Conservation (phyloP, 164 flowering plant genomes). For the Hamamelis virginiana region DNA sequence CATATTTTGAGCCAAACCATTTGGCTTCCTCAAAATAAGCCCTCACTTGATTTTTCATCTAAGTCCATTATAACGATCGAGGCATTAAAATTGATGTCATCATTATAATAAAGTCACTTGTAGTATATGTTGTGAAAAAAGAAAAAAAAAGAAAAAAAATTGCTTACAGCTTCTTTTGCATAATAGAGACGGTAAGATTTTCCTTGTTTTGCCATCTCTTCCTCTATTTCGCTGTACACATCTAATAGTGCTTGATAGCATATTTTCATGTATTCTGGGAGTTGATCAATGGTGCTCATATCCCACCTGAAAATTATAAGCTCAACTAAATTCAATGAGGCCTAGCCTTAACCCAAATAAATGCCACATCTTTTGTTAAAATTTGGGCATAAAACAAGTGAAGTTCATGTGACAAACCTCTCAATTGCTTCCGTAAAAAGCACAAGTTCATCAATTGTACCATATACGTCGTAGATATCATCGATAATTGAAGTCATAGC, state of each 20-base stretch:
- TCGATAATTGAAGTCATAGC: no score
- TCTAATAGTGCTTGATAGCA: slow-evolving; percentile 22
- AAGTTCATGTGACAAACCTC: slow-evolving; percentile 12
- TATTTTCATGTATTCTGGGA: slow-evolving; percentile 27
- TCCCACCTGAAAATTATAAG: slow-evolving; percentile 26
- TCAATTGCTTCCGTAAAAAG: slow-evolving; percentile 27
- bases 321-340: not conserved
- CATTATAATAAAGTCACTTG: no score
- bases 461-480: slow-evolving; percentile 19
- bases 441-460: slow-evolving; percentile 23
- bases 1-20: slow-evolving; percentile 23
- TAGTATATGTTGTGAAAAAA: no score
- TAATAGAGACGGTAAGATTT: slow-evolving; percentile 12
- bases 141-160: no score
- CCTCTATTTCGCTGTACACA: slow-evolving; percentile 23
- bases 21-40: slow-evolving; percentile 29
- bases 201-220: slow-evolving; percentile 16
- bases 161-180: slow-evolving; percentile 22
- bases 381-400: not conserved
- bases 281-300: slow-evolving; percentile 3
- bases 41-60: slow-evolving; percentile 23
- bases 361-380: not conserved
- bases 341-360: no score
- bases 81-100: no score
- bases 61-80: no score